These are phyloP conservation scores for Vitis amurensis DNA, from an alignment of 164 flowering plant genomes.

Conservation along the genomic window DNA sequence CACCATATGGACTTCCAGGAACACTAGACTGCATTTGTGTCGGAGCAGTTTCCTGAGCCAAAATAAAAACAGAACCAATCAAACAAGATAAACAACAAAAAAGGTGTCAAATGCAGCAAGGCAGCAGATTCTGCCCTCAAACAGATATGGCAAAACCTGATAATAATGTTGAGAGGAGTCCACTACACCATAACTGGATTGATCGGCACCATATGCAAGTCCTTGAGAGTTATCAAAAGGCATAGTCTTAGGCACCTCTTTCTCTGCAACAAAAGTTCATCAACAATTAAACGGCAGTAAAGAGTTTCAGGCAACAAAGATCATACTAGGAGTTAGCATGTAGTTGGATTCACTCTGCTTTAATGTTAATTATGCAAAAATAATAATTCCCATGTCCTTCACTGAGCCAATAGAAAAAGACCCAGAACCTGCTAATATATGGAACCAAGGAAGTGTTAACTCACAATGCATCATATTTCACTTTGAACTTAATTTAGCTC, in stretches of 20 bases:
- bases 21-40: conserved; percentile 42
- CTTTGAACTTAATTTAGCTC: neutral
- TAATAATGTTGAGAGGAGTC: conserved; percentile 51
- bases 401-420: neutral
- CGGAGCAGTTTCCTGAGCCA: conserved; percentile 40
- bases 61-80: conserved; percentile 7
- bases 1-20: conserved; percentile 58
- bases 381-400: neutral
- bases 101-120: conserved; percentile 1
- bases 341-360: no score
- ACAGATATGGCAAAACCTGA: conserved; percentile 40
- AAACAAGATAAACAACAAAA: neutral
- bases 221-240: conserved; percentile 43
- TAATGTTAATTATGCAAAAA: no score
- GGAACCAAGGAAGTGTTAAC: neutral
- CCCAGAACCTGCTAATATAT: neutral
- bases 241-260: conserved; percentile 28
- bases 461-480: neutral
- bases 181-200: conserved; percentile 28
- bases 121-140: neutral
- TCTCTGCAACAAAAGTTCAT: conserved; percentile 36
- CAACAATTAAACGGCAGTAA: neutral
- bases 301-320: no score
- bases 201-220: conserved; percentile 39
- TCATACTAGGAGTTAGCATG: no score